phyloP scores from a whole-genome alignment of 371 early-diverging fungal genomes.

The Chytridiales sp. region DNA sequence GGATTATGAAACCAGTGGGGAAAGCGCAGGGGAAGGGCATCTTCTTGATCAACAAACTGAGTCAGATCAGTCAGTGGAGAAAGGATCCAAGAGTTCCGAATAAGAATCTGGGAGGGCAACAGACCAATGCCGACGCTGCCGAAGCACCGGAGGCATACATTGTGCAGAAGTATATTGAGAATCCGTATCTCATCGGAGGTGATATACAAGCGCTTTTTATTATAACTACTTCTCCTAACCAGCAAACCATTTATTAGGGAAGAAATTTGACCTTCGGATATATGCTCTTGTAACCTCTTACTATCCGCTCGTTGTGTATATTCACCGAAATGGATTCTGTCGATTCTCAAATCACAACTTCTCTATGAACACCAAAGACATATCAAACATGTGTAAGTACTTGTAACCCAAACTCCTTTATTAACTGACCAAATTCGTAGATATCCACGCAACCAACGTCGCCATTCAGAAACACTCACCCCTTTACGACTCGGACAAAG shows the following conservation, averaged over 20 bases:
- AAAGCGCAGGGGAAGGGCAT: conserved; percentile 66
- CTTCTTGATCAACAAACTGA: conserved; percentile 57
- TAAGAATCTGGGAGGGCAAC: conserved; percentile 6
- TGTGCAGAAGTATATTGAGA: conserved; percentile 61
- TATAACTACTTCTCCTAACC: background rate
- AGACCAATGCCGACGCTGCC: conserved; percentile 1
- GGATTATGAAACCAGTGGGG: conserved; percentile 67
- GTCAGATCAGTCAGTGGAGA: conserved; percentile 53
- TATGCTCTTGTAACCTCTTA: conserved; percentile 61
- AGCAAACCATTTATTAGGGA: conserved; percentile 35
- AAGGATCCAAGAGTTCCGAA: conserved; percentile 41
- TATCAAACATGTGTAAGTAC: conserved; percentile 51
- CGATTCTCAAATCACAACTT: conserved; percentile 57
- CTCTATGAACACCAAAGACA: conserved; percentile 58
- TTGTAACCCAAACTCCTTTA: background rate
- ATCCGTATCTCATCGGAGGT: conserved; percentile 60
- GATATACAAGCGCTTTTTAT: background rate
- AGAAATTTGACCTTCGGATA: conserved; percentile 59
- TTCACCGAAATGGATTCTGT: conserved; percentile 62
- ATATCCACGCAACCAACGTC: conserved; percentile 63
- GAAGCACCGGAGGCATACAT: conserved; percentile 62
- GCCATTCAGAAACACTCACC: conserved; percentile 62
- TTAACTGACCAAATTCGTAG: conserved; percentile 18
- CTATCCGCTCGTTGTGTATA: conserved; percentile 55
- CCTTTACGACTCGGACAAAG: conserved; percentile 52